Evolutionary conservation across 1,284 basidiomycete genomes (phyloP), one percentile per base, ranked within the genome.

Genomic region (Sporisorium reilianum): DNA sequence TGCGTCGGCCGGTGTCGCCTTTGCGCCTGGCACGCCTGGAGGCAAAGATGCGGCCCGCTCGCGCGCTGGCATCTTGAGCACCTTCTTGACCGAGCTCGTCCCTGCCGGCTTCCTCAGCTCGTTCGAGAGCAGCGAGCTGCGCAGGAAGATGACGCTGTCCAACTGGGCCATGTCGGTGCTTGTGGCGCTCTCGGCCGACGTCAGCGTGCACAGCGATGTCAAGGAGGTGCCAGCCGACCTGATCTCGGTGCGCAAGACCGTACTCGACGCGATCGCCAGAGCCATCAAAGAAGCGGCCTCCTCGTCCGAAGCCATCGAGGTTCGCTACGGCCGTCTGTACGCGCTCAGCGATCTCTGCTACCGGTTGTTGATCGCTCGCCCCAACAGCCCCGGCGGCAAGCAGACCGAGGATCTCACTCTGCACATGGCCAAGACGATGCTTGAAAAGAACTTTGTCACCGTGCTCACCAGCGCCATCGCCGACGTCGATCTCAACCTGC

Each of bases 401-500:
- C 77, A 71, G 50, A 67, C 89, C 64, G 93, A 95, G 45, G 95
- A 97, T 54, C 88, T 89, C 12, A 91, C 92, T 3, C 91, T 95
- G 18, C 95, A 97, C 73, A 89, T 98, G 63, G 94, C 97, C 44
- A 99, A 98, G 87, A 89, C 95, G 71, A 99, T 99, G 97, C 87
- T 99, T 48, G 97, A 99, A 87, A 97, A 98, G 88, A 94, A 94
- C 83, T 97, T 93, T 80, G 97, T 98, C 22, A 89, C 92, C 7
- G 91, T 92, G 4, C 87, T 99, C 34, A 98, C 97, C 0, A 91
- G 88, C 54, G 92, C 94, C 12, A 88, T 98, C 10, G 91, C 93
- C 8, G 97, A 99, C 62, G 90, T 97, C 40, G 97, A 99, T 82
- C 89, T 98, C 55, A 97, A 97, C 84, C 96, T 95, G 86, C 97